Evolutionary conservation across 176 grass and related monocot genomes (phyloP), one percentile per base, ranked within the genome.

Genomic region (Oryza nivara): DNA sequence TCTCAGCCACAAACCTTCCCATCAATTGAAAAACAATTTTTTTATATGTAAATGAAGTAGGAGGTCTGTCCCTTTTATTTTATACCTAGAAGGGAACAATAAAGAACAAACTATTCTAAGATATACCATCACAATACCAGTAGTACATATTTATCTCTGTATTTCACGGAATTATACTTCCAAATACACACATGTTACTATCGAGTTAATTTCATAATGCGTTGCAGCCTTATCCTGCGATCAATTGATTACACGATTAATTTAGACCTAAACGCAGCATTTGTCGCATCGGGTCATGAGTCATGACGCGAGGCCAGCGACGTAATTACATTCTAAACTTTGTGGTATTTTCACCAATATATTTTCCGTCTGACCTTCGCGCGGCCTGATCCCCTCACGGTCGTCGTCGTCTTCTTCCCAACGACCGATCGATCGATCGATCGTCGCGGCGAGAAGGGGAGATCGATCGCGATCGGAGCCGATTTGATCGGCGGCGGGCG

Each of bases 301-400:
- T 74, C 35, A 60, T 84, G 87, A 83, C 74, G 80, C 32, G 67
- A 73, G 78, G 74, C 17, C 25, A 26, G 35, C 13, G 61, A 58
- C 74, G 32, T 68, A 25, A 89, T 85, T 34, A 48, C 47, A 47
- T 88, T 74, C 75, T 73, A 25, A 25, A 74, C 65, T 45, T 22
- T 68, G 49, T 67, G 0, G 5, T 56, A 19, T 56, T 56, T 56
- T 56, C 52, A 19, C 52, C 16, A 56, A 1, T 41, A 1, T 41
- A 41, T 41, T 46, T 48, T 65, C 17, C 26, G 17, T 73, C 79
- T 84, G 81, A 88, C 47, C 54, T 26, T 32, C 30, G 30, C 8
- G 43, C 41, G 8, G 58, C 5, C 22, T 43, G 51, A 16, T 70
- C 28, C 30, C 34, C 7, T 64, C 34, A 72, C 83, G 69, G 36